Evolutionary conservation across 805 yeast species (phyloP).

Genomic region (Kregervanrija delftensis): DNA sequence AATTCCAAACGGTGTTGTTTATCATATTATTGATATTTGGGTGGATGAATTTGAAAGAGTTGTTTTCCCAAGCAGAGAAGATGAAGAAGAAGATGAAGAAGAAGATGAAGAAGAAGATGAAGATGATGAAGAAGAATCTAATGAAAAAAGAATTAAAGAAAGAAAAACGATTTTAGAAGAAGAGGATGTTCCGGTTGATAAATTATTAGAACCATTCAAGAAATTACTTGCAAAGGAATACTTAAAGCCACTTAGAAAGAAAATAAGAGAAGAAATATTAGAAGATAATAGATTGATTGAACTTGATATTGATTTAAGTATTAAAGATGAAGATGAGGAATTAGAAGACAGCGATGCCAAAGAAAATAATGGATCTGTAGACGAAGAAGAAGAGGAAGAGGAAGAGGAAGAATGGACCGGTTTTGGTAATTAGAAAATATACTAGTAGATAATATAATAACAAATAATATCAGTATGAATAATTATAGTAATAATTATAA

Average conservation of each 20-base stretch:
- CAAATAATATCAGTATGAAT: too few relatives aligned
- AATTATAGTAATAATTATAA: too few relatives aligned
- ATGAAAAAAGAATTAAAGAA: slow-evolving; percentile 11
- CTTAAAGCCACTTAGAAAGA: slow-evolving; percentile 58
- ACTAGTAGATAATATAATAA: background rate
- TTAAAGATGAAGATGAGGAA: slow-evolving; percentile 13
- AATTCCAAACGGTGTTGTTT: slow-evolving; percentile 69
- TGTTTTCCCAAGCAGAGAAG: slow-evolving; percentile 41
- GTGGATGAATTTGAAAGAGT: slow-evolving; percentile 77
- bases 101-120: slow-evolving; percentile 37
- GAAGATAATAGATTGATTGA: slow-evolving; percentile 52
- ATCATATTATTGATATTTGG: slow-evolving; percentile 78
- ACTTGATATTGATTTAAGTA: slow-evolving; percentile 49
- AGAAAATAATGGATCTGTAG: slow-evolving; percentile 23
- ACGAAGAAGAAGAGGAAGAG: slow-evolving; percentile 17
- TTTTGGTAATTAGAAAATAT: slow-evolving; percentile 16
- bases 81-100: slow-evolving; percentile 40
- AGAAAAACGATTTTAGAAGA: slow-evolving; percentile 13
- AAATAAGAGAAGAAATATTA: slow-evolving; percentile 59
- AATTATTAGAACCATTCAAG: slow-evolving; percentile 55
- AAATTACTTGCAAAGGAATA: slow-evolving; percentile 40
- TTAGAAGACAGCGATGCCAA: slow-evolving; percentile 15
- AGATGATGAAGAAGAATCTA: slow-evolving; percentile 13
- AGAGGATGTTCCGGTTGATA: slow-evolving; percentile 41
- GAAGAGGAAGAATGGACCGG: slow-evolving; percentile 29